Base-by-base conservation (phyloP, 2,329 filamentous ascomycete genomes). In the Clonostachys chloroleuca region DNA sequence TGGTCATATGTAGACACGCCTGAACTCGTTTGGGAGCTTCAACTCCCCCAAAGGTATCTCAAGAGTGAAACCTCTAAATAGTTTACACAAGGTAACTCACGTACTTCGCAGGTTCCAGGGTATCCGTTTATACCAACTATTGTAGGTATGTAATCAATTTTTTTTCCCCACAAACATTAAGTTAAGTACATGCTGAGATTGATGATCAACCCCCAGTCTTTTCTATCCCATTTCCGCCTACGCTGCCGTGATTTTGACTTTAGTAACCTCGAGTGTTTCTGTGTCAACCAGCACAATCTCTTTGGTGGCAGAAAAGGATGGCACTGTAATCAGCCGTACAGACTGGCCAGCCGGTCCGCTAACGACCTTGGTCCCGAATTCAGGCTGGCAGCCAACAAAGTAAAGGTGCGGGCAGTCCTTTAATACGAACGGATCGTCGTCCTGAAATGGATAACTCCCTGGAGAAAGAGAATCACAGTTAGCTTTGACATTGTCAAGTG, bases 371-470 rank as follows among this genome's bases (percentile, higher is more conserved):
- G 86, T 92, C 45, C 81, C 84, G 63, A 95, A 95, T 45, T 75
- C 74, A 4, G 89, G 85, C 64, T 96, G 91, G 56, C 87, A 91
- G 14, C 92, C 92, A 2, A 88, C 86, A 63, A 99, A 89, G 69
- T 90, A 97, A 34, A 99, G 74, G 59, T 99, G 92, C 3, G 94
- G 94, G 52, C 89, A 95, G 16, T 83, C 73, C 52, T 85, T 81
- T 58, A 99, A 77, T 40, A 97, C 86, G 60, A 97, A 95, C 1
- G 89, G 91, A 60, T 99, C 95, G 44, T 90, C 81, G 16, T 94
- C 88, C 66, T 97, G 92, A 67, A 96, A 99, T 1, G 94, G 94
- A 61, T 97, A 99, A 60, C 88, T 92, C 89, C 89, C 89, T 92
- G 50, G 43, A 47, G 12, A 7, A 14, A 14, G 5, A 16, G 42